Conservation (phyloP, 352 stramenopile genomes). For the Phytophthora sojae region DNA sequence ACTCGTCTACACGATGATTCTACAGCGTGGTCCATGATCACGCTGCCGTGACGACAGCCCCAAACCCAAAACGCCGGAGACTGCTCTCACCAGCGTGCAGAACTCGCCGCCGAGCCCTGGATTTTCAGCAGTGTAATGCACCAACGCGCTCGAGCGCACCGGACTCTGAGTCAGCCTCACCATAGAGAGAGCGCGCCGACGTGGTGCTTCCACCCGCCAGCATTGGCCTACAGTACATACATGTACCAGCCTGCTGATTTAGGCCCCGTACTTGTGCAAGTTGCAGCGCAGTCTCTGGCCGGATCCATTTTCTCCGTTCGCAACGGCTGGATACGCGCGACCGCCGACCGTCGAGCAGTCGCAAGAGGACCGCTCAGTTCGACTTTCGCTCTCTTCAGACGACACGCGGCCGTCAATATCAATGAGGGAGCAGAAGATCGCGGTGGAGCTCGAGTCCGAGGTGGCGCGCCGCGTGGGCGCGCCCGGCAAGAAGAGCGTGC, state of each 20-base stretch:
- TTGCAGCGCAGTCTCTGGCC: background rate
- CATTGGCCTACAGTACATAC: too few species aligned
- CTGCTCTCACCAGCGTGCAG: background rate
- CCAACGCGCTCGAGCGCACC: background rate
- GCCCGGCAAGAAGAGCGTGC: slow-evolving; percentile 10
- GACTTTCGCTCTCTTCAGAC: background rate
- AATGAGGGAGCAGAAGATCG: slow-evolving; percentile 14
- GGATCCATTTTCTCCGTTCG: slow-evolving; percentile 7
- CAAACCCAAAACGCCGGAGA: background rate
- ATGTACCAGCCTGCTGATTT: too few species aligned
- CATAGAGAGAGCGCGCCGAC: background rate
- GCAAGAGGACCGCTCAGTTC: slow-evolving; percentile 7
- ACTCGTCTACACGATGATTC: too few species aligned
- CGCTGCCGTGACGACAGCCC: background rate
- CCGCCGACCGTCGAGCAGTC: background rate
- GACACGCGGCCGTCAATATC: background rate
- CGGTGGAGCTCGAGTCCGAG: background rate
- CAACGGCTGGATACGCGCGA: background rate
- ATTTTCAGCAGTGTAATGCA: background rate
- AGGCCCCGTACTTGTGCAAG: slow-evolving; percentile 11
- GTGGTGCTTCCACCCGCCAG: background rate
- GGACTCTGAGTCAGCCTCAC: background rate
- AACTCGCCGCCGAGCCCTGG: background rate
- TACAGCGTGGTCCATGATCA: too few species aligned
- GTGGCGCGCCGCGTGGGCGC: background rate